Evolutionary conservation across 2,329 filamentous ascomycete species (phyloP), one percentile per base, ranked within the genome.

Genomic region (Phialocephala subalpina): DNA sequence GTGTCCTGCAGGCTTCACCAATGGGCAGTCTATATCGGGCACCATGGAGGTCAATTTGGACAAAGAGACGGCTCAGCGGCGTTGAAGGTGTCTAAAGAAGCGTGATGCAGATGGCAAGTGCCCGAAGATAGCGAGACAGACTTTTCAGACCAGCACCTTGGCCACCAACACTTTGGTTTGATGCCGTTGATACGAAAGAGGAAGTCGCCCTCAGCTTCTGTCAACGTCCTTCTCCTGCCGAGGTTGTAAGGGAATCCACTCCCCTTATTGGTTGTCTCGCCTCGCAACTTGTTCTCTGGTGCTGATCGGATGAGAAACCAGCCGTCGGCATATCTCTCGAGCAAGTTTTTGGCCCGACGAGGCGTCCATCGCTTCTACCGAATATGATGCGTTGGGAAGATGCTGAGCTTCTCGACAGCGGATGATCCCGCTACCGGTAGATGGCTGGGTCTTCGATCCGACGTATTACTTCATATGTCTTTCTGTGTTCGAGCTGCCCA

Each of bases 191-290:
- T 9, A 33, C 33, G 27, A 20, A 56, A 56, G 2, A 35, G 52
- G 52, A 1, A 56, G 20, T 16, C 27, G 52, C 27, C n/a, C 52
- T 56, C 25, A 56, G 27, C 52, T 33, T 56, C 35, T 49, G n/a
- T 20, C n/a, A 12, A 3, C 45, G 11, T 22, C n/a, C 45, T 22
- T 7, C 11, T 12, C 11, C 9, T 22, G n/a, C n/a, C n/a, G 45
- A 49, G 45, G 45, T 25, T 7, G 20, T 22, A 49, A n/a, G 4
- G 4, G 29, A 33, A 33, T 4, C 38, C 3, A 3, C 38, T 14
- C 38, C 12, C 5, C 12, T 42, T 12, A 42, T 42, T 14, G 12
- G 12, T 6, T 3, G 38, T 4, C 16, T 42, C 16, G 16, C 7
- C 16, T 42, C n/a, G 40, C 14, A 18, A 5, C 12, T 42, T 18